Evolutionary conservation across 768 basidiomycete species (phyloP).

Genomic region (Rhodotorula diobovata): DNA sequence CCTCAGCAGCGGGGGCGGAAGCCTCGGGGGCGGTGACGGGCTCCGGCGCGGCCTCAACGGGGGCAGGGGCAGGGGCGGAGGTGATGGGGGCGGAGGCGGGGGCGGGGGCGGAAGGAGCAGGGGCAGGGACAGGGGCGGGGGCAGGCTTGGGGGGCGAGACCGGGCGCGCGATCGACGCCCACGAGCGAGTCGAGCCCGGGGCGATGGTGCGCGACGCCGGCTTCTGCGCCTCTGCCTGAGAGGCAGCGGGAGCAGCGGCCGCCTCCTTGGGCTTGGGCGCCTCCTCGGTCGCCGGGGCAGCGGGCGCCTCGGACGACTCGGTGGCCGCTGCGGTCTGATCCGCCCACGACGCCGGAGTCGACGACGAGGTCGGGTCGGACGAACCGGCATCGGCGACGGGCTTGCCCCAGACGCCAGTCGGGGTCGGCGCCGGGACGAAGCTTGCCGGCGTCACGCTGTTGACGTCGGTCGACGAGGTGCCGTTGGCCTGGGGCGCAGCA

Average conservation of each 20-base stretch:
- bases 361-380: background rate
- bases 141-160: background rate
- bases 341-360: conserved; percentile 20
- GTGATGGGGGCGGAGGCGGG: conserved; percentile 21
- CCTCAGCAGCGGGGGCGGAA: conserved; percentile 9
- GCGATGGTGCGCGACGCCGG: conserved; percentile 23
- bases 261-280: background rate
- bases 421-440: conserved; percentile 30
- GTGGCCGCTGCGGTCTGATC: background rate
- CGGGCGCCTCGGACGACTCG: background rate
- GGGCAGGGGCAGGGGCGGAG: conserved; percentile 4
- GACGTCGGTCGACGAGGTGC: conserved; percentile 3
- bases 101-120: background rate
- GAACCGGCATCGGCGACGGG: conserved; percentile 11
- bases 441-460: conserved; percentile 21
- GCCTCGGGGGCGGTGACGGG: conserved; percentile 5
- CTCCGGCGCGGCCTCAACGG: conserved; percentile 14
- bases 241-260: background rate
- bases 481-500: conserved; percentile 7
- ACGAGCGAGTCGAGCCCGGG: conserved; percentile 35
- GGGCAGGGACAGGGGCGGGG: background rate
- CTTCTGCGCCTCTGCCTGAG: background rate
- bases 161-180: conserved; percentile 35
- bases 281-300: background rate
- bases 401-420: conserved; percentile 31